phyloP scores from a whole-genome alignment of 495 filamentous ascomycete species.

The Lasiosphaeria miniovina region DNA sequence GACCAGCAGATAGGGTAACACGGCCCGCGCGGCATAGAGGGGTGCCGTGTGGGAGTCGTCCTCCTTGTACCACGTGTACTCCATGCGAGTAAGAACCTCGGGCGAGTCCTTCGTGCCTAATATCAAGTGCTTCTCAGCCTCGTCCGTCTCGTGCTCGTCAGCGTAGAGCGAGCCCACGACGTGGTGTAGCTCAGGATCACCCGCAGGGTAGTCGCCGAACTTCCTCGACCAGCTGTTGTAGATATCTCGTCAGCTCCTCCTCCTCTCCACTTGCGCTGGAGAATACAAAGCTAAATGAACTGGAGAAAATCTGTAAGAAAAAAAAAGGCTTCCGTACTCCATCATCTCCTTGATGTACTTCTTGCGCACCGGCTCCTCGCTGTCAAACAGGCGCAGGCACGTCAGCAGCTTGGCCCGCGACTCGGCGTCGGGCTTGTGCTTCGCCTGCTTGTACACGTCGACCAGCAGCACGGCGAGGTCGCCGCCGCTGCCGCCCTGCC shows the following conservation, averaged over 20 bases:
- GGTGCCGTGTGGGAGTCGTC: constrained; percentile 87
- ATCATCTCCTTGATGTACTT: constrained; percentile 86
- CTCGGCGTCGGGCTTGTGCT: constrained; percentile 64
- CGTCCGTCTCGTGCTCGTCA: constrained; percentile 85
- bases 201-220: constrained; percentile 81
- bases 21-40: constrained; percentile 82
- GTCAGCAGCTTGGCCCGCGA: constrained; percentile 57
- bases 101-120: constrained; percentile 88
- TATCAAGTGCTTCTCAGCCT: constrained; percentile 85
- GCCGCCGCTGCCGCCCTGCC: constrained; percentile 87
- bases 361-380: constrained; percentile 85
- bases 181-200: constrained; percentile 94
- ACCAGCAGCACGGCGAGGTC: constrained; percentile 82
- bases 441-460: constrained; percentile 83
- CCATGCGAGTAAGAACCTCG: constrained; percentile 71
- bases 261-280: not conserved
- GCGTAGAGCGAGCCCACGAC: constrained; percentile 84
- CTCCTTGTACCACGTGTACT: constrained; percentile 90
- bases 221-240: constrained; percentile 71
- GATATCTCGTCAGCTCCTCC: constrained; percentile 1
- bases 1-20: constrained; percentile 87
- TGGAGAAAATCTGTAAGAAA: not conserved
- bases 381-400: constrained; percentile 73
- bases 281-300: too few species aligned
- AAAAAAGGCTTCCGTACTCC: constrained; percentile 46